phyloP scores from a whole-genome alignment of 2,329 filamentous ascomycete species.

The Talaromyces funiculosus region DNA sequence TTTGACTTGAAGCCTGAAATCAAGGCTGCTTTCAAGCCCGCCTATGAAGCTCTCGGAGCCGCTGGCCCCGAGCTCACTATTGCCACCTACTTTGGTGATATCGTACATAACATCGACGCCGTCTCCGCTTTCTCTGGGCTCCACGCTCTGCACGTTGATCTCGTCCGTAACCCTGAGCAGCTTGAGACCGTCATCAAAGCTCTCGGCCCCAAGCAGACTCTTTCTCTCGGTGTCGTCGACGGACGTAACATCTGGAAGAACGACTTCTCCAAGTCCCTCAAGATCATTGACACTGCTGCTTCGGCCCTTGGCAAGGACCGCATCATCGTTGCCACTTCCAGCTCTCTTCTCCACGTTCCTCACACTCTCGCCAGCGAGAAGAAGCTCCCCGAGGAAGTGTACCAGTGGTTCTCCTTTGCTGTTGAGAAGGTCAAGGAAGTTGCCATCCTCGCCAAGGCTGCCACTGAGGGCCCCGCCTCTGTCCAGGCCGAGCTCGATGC shows the following conservation, averaged over 20 bases:
- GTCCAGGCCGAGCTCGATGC: slow-evolving; percentile 88
- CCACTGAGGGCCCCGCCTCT: slow-evolving; percentile 82
- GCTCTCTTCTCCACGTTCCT: slow-evolving; percentile 95
- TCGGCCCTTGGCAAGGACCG: slow-evolving; percentile 97
- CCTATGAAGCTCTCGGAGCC: slow-evolving; percentile 76
- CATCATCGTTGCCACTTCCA: slow-evolving; percentile 93
- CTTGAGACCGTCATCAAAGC: slow-evolving; percentile 76
- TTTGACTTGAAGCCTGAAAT: slow-evolving; percentile 84
- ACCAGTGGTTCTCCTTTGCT: slow-evolving; percentile 98
- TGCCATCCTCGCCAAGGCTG: slow-evolving; percentile 90
- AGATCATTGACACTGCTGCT: slow-evolving; percentile 79
- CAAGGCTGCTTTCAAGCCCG: slow-evolving; percentile 96
- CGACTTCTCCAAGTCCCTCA: slow-evolving; percentile 94
- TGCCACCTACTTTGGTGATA: slow-evolving; percentile 98
- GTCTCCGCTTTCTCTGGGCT: slow-evolving; percentile 67
- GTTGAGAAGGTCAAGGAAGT: slow-evolving; percentile 90
- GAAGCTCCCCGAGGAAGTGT: slow-evolving; percentile 89
- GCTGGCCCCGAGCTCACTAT: slow-evolving; percentile 83
- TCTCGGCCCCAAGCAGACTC: slow-evolving; percentile 79
- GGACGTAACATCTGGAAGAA: slow-evolving; percentile 99
- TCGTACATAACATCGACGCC: slow-evolving; percentile 96
- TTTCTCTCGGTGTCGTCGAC: slow-evolving; percentile 95
- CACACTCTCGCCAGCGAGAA: slow-evolving; percentile 98
- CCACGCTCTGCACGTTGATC: slow-evolving; percentile 86
- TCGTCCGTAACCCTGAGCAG: slow-evolving; percentile 98